Conservation (phyloP, 108 stramenopile species). For the Skeletonema tropicum region DNA sequence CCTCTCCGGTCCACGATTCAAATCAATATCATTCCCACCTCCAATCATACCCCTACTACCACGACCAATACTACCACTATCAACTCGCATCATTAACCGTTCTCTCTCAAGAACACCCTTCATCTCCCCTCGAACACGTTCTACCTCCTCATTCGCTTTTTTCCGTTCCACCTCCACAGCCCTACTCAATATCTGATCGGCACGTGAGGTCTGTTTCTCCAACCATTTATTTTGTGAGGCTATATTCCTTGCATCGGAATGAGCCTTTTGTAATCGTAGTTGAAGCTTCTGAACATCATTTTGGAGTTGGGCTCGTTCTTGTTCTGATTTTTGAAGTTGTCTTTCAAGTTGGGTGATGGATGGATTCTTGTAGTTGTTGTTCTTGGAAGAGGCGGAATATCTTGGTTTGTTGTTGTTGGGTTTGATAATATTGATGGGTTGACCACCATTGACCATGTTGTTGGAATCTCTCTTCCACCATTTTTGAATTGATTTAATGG, state of each 20-base stretch:
- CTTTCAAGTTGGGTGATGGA: conserved; percentile 26
- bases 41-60: conserved; percentile 2
- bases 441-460: background rate
- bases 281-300: conserved; percentile 26
- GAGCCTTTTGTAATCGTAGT: conserved; percentile 29
- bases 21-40: conserved; percentile 23
- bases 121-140: conserved; percentile 24
- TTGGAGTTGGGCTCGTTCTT: conserved; percentile 31
- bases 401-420: background rate
- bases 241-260: conserved; percentile 18
- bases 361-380: conserved; percentile 14
- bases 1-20: background rate
- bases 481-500: conserved; percentile 31
- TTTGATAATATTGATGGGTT: conserved; percentile 26
- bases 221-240: conserved; percentile 30
- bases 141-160: conserved; percentile 32
- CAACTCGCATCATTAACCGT: conserved; percentile 34
- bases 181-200: conserved; percentile 13
- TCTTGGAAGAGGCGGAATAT: conserved; percentile 4
- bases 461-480: conserved; percentile 38
- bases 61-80: background rate
- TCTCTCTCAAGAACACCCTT: conserved; percentile 29
- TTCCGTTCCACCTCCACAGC: conserved; percentile 28
- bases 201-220: conserved; percentile 28
- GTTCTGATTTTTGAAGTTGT: conserved; percentile 33